Evolutionary conservation across 2,329 filamentous ascomycete species (phyloP), one percentile per base, ranked within the genome.

Genomic region (Gnomoniopsis sp.): DNA sequence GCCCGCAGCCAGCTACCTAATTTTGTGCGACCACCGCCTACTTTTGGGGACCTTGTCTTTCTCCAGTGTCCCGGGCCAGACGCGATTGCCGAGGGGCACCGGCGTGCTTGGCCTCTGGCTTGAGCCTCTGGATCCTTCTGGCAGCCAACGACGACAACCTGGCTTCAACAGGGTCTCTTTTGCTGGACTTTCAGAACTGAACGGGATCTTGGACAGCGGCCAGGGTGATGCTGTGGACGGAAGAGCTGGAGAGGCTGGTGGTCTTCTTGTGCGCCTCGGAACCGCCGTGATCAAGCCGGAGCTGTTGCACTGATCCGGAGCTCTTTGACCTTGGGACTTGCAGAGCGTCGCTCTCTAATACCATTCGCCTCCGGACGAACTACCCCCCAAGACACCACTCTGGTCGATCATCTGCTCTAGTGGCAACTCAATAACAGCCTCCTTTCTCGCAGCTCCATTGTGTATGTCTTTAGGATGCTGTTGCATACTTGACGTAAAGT

Each of bases 31-130:
- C 17, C 22, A 21, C 3, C 14, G 23, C 19, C 26, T 8, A 30
- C 26, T 30, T 30, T 30, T 30, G 4, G 26, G 26, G 4, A 52
- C 43, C 19, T 21, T 54, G 36, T 53, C 58, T n/a, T 46, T 52
- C 14, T 46, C 56, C 22, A 49, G 46, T 21, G 43, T 34, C 8
- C 49, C 44, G 2, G 34, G 33, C 21, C 53, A 49, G 14, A 53
- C 51, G 26, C 33, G 55, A 17, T 51, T 47, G 22, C 52, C 55
- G 14, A 52, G 55, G 51, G 52, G 55, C 14, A 21, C 19, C 14
- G 23, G 23, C 43, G 52, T 34, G 15, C 33, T 53, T 8, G 53
- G 30, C 30, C 41, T 53, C 17, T 54, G 57, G 15, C 11, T 60
- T 17, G 30, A 54, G 14, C 55, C 38, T 36, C 8, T 51, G 17